Conservation (phyloP, 306 rosid species). For the Lathyrus aphaca region DNA sequence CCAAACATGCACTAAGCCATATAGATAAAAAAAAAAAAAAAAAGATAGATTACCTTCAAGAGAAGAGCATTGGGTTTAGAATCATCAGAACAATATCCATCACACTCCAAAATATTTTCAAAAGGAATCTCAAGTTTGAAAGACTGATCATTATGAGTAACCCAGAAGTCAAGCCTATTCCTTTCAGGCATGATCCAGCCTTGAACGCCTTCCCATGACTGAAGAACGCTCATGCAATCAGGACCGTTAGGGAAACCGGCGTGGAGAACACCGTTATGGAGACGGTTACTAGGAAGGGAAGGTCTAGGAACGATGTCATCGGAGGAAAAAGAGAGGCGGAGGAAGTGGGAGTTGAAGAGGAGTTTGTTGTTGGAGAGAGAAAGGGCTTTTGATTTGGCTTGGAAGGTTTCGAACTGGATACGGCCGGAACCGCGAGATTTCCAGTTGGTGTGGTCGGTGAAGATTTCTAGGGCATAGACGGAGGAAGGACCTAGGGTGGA, state of each 20-base stretch:
- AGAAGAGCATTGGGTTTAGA: slow-evolving; percentile 57
- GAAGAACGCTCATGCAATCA: slow-evolving; percentile 53
- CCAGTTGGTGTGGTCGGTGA: slow-evolving; percentile 70
- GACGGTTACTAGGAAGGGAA: slow-evolving; percentile 42
- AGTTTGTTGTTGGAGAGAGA: slow-evolving; percentile 50
- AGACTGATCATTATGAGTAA: slow-evolving; percentile 45
- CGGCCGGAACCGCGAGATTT: slow-evolving; percentile 80
- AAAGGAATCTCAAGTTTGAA: slow-evolving; percentile 69
- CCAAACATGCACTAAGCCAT: background rate
- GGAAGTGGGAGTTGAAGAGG: slow-evolving; percentile 54
- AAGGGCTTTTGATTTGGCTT: slow-evolving; percentile 45
- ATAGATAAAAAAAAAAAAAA: background rate
- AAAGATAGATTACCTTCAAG: slow-evolving; percentile 48
- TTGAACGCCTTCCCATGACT: slow-evolving; percentile 65
- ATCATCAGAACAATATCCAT: slow-evolving; percentile 49
- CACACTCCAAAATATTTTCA: slow-evolving; percentile 68
- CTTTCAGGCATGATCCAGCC: slow-evolving; percentile 83
- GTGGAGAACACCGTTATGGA: slow-evolving; percentile 47
- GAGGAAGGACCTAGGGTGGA: slow-evolving; percentile 57
- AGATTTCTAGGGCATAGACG: slow-evolving; percentile 78
- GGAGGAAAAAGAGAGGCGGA: slow-evolving; percentile 49
- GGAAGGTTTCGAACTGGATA: slow-evolving; percentile 68
- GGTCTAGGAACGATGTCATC: slow-evolving; percentile 72
- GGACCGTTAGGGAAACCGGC: slow-evolving; percentile 55
- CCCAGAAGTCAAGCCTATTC: slow-evolving; percentile 66